Evolutionary conservation across 257 asterid species (phyloP), one percentile per base, ranked within the genome.

Genomic region (Capsicum rhomboideum): DNA sequence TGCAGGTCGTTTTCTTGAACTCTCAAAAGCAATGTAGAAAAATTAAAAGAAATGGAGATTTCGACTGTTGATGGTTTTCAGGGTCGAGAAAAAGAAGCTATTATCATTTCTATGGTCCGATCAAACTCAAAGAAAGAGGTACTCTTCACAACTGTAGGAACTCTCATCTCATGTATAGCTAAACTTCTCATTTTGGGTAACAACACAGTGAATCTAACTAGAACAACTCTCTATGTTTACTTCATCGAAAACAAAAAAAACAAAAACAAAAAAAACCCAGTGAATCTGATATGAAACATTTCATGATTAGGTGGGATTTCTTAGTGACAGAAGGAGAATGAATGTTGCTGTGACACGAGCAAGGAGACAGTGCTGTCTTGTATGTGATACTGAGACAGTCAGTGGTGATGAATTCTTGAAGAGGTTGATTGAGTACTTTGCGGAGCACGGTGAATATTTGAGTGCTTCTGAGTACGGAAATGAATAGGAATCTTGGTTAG

Each of bases 41-140:
- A 92, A 91, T 92, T 96, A 80, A 93, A 90, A 90, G 93, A 92
- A 82, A 37, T 94, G 90, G 99, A 96, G 89, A 92, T 96, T 88
- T 96, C 98, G 11, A 96, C 99, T 21, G 98, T 96, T 83, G 98
- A 96, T 92, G 99, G 99, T 79, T 96, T 94, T 87, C 99, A 96
- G 87, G 99, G 98, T 80, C 95, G 98, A 74, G 98, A 96, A 87
- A 96, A 94, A 90, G 98, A 96, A 92, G 98, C 98, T 74, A 92
- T 96, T 83, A 92, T 96, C 88, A 96, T 96, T 88, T 93, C 99
- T 72, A 96, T 96, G 98, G 99, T 96, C 84, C 91, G 99, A 34
- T 94, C 99, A 55, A 96, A 96, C 93, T 86, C 97, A 78, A 96
- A 89, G 92, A 90, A 93, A 69, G 99, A 96, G 98, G 99, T 95